phyloP scores from a whole-genome alignment of 495 filamentous ascomycete genomes.

The Geoglossum glabrum region DNA sequence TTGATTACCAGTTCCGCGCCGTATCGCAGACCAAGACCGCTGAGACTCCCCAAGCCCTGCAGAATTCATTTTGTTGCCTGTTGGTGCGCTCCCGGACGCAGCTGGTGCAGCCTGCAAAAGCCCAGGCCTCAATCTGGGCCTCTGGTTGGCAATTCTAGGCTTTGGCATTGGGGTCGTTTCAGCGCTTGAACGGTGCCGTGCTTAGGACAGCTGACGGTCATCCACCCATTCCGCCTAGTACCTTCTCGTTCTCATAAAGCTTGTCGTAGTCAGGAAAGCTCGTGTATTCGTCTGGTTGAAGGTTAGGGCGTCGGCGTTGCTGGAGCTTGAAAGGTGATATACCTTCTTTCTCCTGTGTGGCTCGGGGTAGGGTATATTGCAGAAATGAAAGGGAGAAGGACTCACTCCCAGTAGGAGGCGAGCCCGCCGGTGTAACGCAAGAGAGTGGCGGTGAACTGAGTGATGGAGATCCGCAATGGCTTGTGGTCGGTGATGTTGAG shows the following conservation, averaged over 20 bases:
- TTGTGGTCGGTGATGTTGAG: background rate
- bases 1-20: background rate
- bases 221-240: background rate
- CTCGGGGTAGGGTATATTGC: background rate
- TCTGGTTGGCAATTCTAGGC: background rate
- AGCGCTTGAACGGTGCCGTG: background rate
- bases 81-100: background rate
- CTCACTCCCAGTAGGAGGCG: background rate
- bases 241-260: background rate
- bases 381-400: background rate
- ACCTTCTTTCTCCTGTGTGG: background rate
- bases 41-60: background rate
- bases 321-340: background rate
- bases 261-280: constrained; percentile 7
- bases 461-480: background rate
- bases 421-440: background rate
- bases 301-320: background rate
- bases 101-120: background rate
- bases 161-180: background rate
- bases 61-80: background rate
- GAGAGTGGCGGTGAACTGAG: background rate
- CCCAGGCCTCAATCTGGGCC: background rate
- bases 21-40: background rate
- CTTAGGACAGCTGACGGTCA: background rate
- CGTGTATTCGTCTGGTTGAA: constrained; percentile 3